Evolutionary conservation across 192 early-diverging fungal species (phyloP).

Genomic region (Coemansia sp.): DNA sequence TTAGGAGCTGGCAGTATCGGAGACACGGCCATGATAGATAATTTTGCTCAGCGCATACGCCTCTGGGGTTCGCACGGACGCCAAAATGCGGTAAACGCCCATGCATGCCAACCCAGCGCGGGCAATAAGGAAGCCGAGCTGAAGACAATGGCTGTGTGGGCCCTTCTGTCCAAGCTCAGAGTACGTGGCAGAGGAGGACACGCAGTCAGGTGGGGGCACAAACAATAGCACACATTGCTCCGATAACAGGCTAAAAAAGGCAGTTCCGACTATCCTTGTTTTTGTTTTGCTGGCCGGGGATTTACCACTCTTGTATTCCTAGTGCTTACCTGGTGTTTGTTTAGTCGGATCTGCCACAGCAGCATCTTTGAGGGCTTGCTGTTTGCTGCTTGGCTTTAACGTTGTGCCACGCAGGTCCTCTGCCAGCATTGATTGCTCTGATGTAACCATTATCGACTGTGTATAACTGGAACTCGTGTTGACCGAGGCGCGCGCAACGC

Average conservation of each 20-base stretch:
- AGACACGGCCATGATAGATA: background rate
- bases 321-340: background rate
- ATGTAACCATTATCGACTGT: background rate
- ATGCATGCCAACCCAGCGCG: background rate
- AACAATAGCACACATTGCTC: background rate
- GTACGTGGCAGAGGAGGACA: background rate
- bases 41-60: background rate
- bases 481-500: background rate
- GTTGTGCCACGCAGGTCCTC: background rate
- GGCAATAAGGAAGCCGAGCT: slow-evolving; percentile 3
- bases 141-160: background rate
- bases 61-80: slow-evolving; percentile 4
- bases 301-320: background rate
- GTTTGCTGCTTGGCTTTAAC: background rate
- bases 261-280: background rate
- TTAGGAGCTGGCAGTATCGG: background rate
- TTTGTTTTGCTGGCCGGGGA: slow-evolving; percentile 4
- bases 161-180: background rate
- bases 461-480: background rate
- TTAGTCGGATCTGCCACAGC: background rate
- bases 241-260: background rate
- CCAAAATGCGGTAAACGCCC: background rate
- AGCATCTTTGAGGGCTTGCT: background rate
- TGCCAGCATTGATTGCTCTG: background rate
- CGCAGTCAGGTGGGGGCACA: background rate